Percentiles rank a stretch among this genome's conserved stretches.
Conservation (phyloP, 2,329 filamentous ascomycete genomes). For the Claviceps humidiphila region DNA sequence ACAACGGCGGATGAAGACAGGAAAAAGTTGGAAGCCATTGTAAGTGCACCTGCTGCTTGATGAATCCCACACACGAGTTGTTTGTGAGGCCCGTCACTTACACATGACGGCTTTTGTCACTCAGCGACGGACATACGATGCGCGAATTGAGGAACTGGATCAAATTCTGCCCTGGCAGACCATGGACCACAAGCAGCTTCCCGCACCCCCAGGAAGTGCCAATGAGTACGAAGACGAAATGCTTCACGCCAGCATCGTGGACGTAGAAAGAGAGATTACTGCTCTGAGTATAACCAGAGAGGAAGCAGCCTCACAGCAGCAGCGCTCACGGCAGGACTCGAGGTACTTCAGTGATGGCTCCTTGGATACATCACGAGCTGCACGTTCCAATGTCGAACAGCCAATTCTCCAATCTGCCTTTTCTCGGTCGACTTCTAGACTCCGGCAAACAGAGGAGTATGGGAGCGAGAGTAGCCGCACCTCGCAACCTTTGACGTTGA, state of each 20-base stretch:
- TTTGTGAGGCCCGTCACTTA: background rate
- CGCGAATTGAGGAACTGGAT: conserved; percentile 75
- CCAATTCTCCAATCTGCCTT: conserved; percentile 39
- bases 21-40: conserved; percentile 84
- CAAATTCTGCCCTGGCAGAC: conserved; percentile 48
- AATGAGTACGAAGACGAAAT: conserved; percentile 9
- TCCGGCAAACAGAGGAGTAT: conserved; percentile 18
- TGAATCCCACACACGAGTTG: background rate
- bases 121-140: conserved; percentile 78
- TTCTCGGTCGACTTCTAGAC: conserved; percentile 30
- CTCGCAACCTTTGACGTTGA: conserved; percentile 59
- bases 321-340: conserved; percentile 11
- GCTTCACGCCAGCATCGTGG: conserved; percentile 1
- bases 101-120: background rate
- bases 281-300: conserved; percentile 25
- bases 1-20: conserved; percentile 78
- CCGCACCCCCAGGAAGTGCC: conserved; percentile 50
- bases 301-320: conserved; percentile 9
- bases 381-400: conserved; percentile 1
- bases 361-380: conserved; percentile 12
- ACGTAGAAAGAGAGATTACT: background rate
- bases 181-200: conserved; percentile 59
- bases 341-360: conserved; percentile 12
- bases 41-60: conserved; percentile 37
- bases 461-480: conserved; percentile 44